Base-by-base conservation (phyloP, 2,329 filamentous ascomycete genomes). In the Diaporthe helianthi region DNA sequence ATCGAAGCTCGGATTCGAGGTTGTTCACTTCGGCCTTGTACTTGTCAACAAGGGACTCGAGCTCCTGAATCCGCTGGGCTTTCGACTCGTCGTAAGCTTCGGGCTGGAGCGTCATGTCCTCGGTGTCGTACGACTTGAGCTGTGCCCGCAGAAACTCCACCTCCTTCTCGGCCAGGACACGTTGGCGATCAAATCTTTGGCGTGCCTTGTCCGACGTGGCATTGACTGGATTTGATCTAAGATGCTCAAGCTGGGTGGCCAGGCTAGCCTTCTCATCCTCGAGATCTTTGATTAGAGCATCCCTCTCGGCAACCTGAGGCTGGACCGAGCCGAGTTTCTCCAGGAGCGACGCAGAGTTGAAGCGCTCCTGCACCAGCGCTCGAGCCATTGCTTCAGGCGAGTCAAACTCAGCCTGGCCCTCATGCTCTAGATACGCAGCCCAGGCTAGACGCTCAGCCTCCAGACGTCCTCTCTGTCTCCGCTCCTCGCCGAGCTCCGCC, bases 111-210 rank as follows among this genome's bases (percentile, higher is more conserved):
- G 94, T 94, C 65, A 89, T 88, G 75, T 98, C 94, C 79, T 99
- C 96, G 0, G 89, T 87, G 75, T 98, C 93, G 71, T 97, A 92
- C 0, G 92, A 91, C 80, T 94, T 94, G 67, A 98, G 86, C 79
- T 99, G 96, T 0, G 93, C 95, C 26, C 96, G 92, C 8, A 99
- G 86, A 77, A 97, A 97, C 74, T 98, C 94, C 0, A 96, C 93
- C 78, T 99, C 97, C 77, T 98, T 98, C 29, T 93, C 86, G 0
- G 94, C 93, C 9, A 99, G 86, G 0, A 87, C 88, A 69, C 93
- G 92, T 77, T 98, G 95, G 69, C 96, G 87, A 75, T 99, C 95
- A 0, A 98, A 82, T 38, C 96, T 88, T 65, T 92, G 83, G 52
- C 89, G 90, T 1, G 87, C 86, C 80, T 94, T 92, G 75, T 93